Conservation (phyloP, 2,329 filamentous ascomycete species). For the Paracamarosporium sp. region DNA sequence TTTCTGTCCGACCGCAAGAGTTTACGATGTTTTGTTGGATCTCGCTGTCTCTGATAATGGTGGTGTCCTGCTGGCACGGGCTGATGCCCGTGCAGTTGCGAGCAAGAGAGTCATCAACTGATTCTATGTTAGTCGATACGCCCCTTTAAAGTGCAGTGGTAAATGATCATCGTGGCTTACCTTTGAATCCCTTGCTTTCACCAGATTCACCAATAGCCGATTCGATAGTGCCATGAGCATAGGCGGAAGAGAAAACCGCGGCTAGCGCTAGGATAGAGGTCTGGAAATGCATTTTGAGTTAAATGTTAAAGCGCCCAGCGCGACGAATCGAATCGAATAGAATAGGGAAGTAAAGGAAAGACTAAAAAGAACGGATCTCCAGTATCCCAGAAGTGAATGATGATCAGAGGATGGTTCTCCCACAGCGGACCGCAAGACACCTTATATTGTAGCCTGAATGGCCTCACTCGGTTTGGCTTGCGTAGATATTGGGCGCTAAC, state of each 20-base stretch:
- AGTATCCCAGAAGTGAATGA: conserved; percentile 12
- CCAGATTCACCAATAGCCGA: conserved; percentile 36
- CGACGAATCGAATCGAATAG: conserved; percentile 29
- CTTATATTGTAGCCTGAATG: conserved; percentile 2
- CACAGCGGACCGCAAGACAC: not conserved
- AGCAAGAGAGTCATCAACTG: conserved; percentile 42
- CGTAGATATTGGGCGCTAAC: conserved; percentile 1
- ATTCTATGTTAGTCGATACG: not conserved
- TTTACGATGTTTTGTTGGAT: conserved; percentile 48
- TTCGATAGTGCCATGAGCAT: conserved; percentile 41
- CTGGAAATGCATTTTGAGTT: conserved; percentile 30
- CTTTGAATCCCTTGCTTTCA: conserved; percentile 41
- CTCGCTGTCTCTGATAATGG: conserved; percentile 45
- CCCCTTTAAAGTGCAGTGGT: not conserved
- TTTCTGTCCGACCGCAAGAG: conserved; percentile 44
- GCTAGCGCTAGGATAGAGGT: conserved; percentile 36
- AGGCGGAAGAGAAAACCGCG: conserved; percentile 35
- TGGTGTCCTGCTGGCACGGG: conserved; percentile 47
- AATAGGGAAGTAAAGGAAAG: conserved; percentile 21
- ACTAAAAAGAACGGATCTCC: conserved; percentile 19
- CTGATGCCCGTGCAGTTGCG: conserved; percentile 47
- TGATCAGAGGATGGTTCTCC: conserved; percentile 3
- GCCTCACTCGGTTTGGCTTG: not conserved
- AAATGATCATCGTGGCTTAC: conserved; percentile 10
- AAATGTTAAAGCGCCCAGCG: conserved; percentile 31